These are phyloP conservation scores for Aspergillus arachidicola DNA, from an alignment of 2,329 filamentous ascomycete species.

Conservation along the genomic window DNA sequence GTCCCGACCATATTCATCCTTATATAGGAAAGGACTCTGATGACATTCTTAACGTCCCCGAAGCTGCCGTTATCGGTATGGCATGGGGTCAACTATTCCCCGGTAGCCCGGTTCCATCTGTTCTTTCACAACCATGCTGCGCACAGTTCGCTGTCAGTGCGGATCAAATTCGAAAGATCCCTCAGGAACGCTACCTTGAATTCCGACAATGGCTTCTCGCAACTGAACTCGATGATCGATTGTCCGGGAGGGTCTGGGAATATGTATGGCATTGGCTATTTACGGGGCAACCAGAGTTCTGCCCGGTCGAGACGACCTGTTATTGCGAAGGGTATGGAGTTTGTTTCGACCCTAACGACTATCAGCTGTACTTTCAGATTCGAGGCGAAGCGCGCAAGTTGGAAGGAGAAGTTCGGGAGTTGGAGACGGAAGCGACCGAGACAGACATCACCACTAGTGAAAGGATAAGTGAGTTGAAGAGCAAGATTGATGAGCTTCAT, in stretches of 20 bases:
- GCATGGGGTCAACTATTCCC: constrained; percentile 34
- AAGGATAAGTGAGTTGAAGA: background rate
- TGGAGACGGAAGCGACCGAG: background rate
- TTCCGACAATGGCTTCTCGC: background rate
- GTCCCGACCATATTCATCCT: constrained; percentile 51
- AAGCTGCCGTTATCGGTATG: constrained; percentile 30
- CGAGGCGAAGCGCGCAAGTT: background rate
- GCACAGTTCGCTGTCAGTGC: background rate
- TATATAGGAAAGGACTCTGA: constrained; percentile 7
- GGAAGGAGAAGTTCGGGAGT: background rate
- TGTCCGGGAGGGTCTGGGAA: background rate
- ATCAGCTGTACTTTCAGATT: background rate
- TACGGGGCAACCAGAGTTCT: background rate
- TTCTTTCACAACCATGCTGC: background rate
- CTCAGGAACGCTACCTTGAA: background rate
- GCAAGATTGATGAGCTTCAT: background rate
- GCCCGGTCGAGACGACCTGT: background rate
- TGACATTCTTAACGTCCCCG: constrained; percentile 28
- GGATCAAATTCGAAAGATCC: background rate
- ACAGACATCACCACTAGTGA: background rate
- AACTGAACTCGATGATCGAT: background rate
- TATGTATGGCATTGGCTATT: background rate
- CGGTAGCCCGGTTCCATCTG: constrained; percentile 21
- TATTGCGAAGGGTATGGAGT: background rate
- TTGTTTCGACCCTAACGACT: background rate